phyloP scores from a whole-genome alignment of 805 yeast species.

The Ogataea nitratoaversa region DNA sequence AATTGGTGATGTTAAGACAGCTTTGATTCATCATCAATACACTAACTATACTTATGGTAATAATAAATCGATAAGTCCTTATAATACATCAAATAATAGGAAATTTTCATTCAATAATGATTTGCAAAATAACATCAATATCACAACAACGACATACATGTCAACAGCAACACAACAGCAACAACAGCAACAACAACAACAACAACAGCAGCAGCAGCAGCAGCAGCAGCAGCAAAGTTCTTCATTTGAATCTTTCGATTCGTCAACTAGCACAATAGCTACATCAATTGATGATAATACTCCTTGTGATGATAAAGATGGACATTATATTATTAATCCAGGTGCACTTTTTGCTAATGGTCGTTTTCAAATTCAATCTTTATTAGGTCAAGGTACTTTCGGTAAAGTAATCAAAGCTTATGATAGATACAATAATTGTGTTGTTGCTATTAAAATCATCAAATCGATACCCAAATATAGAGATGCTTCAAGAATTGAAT shows the following conservation, averaged over 20 bases:
- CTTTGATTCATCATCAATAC: slow-evolving; percentile 25
- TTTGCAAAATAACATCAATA: slow-evolving; percentile 7
- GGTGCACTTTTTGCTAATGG: slow-evolving; percentile 65
- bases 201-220: slow-evolving; percentile 1
- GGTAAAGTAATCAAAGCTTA: slow-evolving; percentile 86
- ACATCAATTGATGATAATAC: slow-evolving; percentile 28
- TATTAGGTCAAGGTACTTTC: slow-evolving; percentile 90
- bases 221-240: slow-evolving; percentile 6
- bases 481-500: slow-evolving; percentile 91
- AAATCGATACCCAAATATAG: slow-evolving; percentile 90
- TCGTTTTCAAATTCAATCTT: slow-evolving; percentile 59
- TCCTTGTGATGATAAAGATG: slow-evolving; percentile 61
- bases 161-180: not conserved
- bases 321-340: slow-evolving; percentile 62
- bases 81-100: slow-evolving; percentile 7
- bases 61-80: slow-evolving; percentile 2
- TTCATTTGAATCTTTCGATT: slow-evolving; percentile 18
- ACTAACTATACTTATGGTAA: slow-evolving; percentile 27
- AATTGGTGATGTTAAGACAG: slow-evolving; percentile 40
- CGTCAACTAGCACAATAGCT: slow-evolving; percentile 19
- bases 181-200: slow-evolving; percentile 5
- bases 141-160: too few relatives aligned
- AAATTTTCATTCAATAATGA: slow-evolving; percentile 26
- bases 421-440: slow-evolving; percentile 54
- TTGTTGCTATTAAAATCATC: slow-evolving; percentile 89